Conservation (phyloP, 257 asterid species). For the Forsythia viridissima region DNA sequence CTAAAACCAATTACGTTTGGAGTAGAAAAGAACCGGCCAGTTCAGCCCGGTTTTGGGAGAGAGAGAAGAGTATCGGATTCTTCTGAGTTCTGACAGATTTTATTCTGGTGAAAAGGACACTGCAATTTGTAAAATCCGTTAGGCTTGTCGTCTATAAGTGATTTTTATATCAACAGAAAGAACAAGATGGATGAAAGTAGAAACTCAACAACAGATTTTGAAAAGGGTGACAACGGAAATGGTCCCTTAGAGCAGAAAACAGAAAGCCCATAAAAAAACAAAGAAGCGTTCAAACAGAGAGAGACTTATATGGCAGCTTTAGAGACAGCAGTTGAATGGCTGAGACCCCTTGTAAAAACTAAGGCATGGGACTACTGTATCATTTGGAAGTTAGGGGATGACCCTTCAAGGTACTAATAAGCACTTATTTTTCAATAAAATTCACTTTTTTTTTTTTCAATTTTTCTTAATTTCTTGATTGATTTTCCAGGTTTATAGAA, state of each 20-base stretch:
- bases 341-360: constrained; percentile 56
- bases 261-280: constrained; percentile 27
- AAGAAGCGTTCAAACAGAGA: constrained; percentile 42
- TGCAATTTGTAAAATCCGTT: constrained; percentile 37
- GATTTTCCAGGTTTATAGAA: constrained; percentile 60
- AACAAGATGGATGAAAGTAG: neutral
- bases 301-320: constrained; percentile 39
- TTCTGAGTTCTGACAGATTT: constrained; percentile 69
- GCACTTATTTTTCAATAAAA: neutral
- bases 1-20: no score
- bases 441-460: neutral
- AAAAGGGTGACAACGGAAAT: neutral
- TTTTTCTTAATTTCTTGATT: constrained; percentile 5
- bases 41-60: no score
- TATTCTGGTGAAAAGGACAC: constrained; percentile 32
- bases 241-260: constrained; percentile 6
- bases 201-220: constrained; percentile 1
- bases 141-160: constrained; percentile 44
- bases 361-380: constrained; percentile 73
- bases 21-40: no score
- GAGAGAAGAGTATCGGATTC: constrained; percentile 33
- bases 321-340: constrained; percentile 45
- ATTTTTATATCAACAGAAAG: constrained; percentile 6
- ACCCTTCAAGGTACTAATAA: constrained; percentile 64
- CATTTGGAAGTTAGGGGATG: constrained; percentile 82